Evolutionary conservation across 148 eudicot genomes (phyloP), one percentile per base, ranked within the genome.

Genomic region (Nyssa sinensis): DNA sequence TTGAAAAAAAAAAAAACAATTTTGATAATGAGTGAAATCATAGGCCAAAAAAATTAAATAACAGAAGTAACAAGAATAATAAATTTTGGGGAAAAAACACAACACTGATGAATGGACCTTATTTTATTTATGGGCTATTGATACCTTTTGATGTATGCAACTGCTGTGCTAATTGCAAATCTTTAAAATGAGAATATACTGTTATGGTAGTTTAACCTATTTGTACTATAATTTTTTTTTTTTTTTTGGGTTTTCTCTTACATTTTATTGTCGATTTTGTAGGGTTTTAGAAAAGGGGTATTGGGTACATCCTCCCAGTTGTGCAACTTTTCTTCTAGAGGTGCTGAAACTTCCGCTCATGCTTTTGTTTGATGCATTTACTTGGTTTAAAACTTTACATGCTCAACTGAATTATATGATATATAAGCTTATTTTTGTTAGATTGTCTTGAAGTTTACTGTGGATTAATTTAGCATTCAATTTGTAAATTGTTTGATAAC

Each of bases 271-370:
- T 37, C 66, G 66, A 32, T 69, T 49, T 72, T 35, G 77, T 83
- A 86, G 89, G 78, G 74, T 28, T 59, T 68, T 53, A 69, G 77
- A 51, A 77, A 68, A 67, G 79, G 85, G 10, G 66, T 82, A 60
- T 71, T 82, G 34, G 77, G 76, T 41, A 62, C 82, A 67, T 64
- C 80, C 30, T 66, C 68, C 28, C 72, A 73, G 31, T 28, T 68
- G n/a, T 74, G 77, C 69, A 53, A 70, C 69, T 86, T 84, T 69
- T 75, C 90, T 37, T 25, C 85, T 19, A 84, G 75, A 80, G 87
- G 90, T 86, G 74, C 24, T 33, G 44, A 24, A 67, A 62, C 41
- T 27, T 62, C 4, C 12, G 27, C 23, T 8, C 14, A 6, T 28
- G 31, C 23, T 71, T 59, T 23, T 71, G 47, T 12, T 24, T 59